Conservation (phyloP, 2,329 filamentous ascomycete species). For the Aspergillus nomiae region DNA sequence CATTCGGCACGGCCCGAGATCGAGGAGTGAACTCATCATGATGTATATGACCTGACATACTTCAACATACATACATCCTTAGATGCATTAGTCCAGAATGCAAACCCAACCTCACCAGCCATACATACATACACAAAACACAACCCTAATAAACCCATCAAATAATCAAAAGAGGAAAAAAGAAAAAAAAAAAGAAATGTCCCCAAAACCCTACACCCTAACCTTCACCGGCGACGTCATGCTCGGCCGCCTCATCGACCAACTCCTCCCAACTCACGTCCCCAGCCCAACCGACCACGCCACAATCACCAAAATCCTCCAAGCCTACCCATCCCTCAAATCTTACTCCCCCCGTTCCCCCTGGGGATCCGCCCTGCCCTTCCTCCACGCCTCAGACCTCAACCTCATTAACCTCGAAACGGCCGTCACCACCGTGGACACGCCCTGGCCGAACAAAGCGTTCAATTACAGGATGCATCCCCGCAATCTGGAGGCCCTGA, state of each 20-base stretch:
- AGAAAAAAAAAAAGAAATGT: no score
- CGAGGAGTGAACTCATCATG: neutral
- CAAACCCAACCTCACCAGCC: no score
- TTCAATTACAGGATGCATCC: slow-evolving; percentile 35
- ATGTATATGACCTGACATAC: neutral
- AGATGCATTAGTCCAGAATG: no score
- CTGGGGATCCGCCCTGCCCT: slow-evolving; percentile 38
- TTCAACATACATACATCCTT: neutral
- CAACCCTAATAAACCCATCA: neutral
- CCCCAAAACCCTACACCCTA: slow-evolving; percentile 28
- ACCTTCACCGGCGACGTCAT: slow-evolving; percentile 44
- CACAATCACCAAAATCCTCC: slow-evolving; percentile 8
- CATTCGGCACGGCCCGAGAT: neutral
- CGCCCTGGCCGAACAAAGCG: slow-evolving; percentile 40
- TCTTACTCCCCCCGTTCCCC: slow-evolving; percentile 21
- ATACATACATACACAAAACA: no score
- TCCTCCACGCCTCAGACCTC: slow-evolving; percentile 36
- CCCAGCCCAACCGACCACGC: slow-evolving; percentile 27
- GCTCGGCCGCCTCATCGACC: slow-evolving; percentile 45
- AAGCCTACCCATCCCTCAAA: neutral
- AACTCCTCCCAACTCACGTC: slow-evolving; percentile 39
- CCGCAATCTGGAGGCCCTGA: neutral
- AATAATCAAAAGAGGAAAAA: neutral
- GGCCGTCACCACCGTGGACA: slow-evolving; percentile 33
- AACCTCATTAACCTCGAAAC: slow-evolving; percentile 46